phyloP scores from a whole-genome alignment of 352 stramenopile species.

The Blastocystis sp. region DNA sequence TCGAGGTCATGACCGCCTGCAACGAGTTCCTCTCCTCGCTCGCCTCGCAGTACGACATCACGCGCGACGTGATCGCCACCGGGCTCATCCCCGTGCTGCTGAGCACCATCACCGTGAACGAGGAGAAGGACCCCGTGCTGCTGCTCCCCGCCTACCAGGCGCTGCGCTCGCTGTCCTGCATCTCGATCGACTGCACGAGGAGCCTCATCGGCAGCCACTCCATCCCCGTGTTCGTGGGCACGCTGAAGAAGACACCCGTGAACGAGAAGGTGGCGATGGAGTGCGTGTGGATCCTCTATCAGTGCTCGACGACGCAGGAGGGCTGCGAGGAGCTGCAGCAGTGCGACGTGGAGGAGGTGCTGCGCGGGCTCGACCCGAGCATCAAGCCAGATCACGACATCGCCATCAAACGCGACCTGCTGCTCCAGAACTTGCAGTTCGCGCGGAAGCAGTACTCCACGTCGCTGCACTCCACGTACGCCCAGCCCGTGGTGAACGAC shows the following conservation, averaged over 20 bases:
- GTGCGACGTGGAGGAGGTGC: not conserved
- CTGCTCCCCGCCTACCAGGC: not conserved
- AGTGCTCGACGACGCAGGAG: slow-evolving; percentile 19
- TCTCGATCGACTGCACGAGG: slow-evolving; percentile 12
- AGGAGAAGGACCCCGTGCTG: not conserved
- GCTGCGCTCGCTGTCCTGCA: not conserved
- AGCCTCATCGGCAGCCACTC: not conserved
- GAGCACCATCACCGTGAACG: not conserved
- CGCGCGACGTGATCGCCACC: slow-evolving; percentile 7
- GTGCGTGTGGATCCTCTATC: slow-evolving; percentile 21
- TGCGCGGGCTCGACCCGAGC: not conserved
- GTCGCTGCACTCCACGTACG: not conserved
- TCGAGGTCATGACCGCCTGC: slow-evolving; percentile 11
- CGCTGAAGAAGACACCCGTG: not conserved
- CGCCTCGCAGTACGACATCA: not conserved
- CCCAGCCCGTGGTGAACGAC: not conserved
- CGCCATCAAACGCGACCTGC: not conserved
- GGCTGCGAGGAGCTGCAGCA: slow-evolving; percentile 21
- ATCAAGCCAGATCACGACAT: not conserved
- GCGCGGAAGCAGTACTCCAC: not conserved
- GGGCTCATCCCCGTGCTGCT: slow-evolving; percentile 2
- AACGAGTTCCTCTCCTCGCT: slow-evolving; percentile 1
- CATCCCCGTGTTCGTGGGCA: not conserved
- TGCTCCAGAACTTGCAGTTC: not conserved
- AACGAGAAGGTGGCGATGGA: not conserved